These are phyloP conservation scores for Gracilaria vermiculophylla DNA, from an alignment of 23 red algal species.

Conservation along the genomic window DNA sequence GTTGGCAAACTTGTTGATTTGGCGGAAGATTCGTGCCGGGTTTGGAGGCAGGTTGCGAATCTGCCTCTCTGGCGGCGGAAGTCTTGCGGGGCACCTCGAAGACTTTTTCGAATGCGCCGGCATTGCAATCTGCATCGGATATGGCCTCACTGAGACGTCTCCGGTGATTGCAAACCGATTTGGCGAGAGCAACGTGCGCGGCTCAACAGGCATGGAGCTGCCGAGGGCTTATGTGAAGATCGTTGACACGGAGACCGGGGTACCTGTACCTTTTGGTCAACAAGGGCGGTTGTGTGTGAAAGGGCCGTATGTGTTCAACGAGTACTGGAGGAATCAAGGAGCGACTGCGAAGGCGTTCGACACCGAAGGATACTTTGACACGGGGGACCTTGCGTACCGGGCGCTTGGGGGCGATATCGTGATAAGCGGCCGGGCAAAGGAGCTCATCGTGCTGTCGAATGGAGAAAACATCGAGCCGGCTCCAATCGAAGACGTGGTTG, in stretches of 20 bases:
- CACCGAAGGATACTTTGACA: conserved; percentile 91
- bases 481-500: conserved; percentile 89
- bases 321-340: conserved; percentile 74
- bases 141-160: conserved; percentile 92
- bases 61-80: conserved; percentile 87
- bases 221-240: conserved; percentile 69
- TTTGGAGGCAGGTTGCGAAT: conserved; percentile 68
- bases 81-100: conserved; percentile 85
- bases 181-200: conserved; percentile 83
- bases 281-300: conserved; percentile 70
- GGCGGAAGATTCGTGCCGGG: conserved; percentile 71
- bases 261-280: conserved; percentile 48
- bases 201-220: conserved; percentile 71
- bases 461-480: conserved; percentile 96
- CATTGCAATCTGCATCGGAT: conserved; percentile 82
- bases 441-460: conserved; percentile 90
- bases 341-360: conserved; percentile 85
- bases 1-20: conserved; percentile 65
- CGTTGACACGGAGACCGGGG: conserved; percentile 77
- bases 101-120: conserved; percentile 92
- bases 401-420: conserved; percentile 85
- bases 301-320: conserved; percentile 76
- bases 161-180: conserved; percentile 85
- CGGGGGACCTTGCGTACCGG: conserved; percentile 87
- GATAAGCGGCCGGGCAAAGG: conserved; percentile 90